Percentiles rank a stretch among this genome's conserved stretches.
phyloP scores from a whole-genome alignment of 2,329 filamentous ascomycete genomes.

The Capronia coronata region DNA sequence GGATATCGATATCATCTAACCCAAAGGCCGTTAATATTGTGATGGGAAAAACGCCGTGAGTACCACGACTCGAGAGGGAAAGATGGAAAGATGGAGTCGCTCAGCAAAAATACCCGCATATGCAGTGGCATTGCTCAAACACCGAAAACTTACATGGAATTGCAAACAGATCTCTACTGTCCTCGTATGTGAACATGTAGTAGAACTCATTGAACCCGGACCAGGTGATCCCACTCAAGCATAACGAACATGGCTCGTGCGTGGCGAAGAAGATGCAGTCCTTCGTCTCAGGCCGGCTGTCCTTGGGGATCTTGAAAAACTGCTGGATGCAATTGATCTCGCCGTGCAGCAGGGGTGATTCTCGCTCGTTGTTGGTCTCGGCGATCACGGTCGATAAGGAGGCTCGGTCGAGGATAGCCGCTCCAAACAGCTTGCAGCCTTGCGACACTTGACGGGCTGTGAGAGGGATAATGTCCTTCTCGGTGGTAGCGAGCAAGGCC shows the following conservation, averaged over 20 bases:
- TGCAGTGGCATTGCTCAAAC: background rate
- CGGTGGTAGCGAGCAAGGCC: constrained; percentile 28
- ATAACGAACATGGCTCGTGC: constrained; percentile 55
- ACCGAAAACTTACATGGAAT: constrained; percentile 42
- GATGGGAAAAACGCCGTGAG: too few species aligned
- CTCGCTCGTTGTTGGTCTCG: constrained; percentile 52
- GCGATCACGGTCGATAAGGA: constrained; percentile 43
- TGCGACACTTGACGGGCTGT: constrained; percentile 46
- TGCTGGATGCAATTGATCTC: constrained; percentile 57
- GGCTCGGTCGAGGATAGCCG: constrained; percentile 46
- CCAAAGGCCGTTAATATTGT: too few species aligned
- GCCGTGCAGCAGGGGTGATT: constrained; percentile 52
- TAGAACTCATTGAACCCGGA: constrained; percentile 52
- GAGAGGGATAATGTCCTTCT: constrained; percentile 47
- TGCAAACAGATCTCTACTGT: constrained; percentile 50
- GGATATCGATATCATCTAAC: constrained; percentile 51
- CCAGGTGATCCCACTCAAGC: constrained; percentile 54
- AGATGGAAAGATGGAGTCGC: too few species aligned
- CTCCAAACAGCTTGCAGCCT: constrained; percentile 53
- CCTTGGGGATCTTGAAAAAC: constrained; percentile 45
- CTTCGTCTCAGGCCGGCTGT: constrained; percentile 36
- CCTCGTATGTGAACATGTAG: constrained; percentile 55
- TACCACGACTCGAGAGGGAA: too few species aligned
- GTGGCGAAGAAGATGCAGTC: constrained; percentile 55
- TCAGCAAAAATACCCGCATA: too few species aligned